Evolutionary conservation across 2,329 filamentous ascomycete species (phyloP), one percentile per base, ranked within the genome.

Genomic region (Cadophora sp.): DNA sequence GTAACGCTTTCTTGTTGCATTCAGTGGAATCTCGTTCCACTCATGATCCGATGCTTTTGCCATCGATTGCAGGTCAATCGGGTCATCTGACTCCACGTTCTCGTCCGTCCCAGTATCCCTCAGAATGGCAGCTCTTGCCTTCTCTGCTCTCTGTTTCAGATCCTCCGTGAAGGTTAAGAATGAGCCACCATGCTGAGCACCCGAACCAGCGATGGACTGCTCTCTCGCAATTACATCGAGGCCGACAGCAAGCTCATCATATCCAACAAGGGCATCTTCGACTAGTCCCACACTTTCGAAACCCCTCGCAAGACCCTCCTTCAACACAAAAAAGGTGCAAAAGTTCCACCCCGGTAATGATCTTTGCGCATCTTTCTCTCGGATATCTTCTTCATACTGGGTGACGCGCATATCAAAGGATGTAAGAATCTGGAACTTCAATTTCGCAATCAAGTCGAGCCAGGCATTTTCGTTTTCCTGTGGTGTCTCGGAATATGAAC

Each of bases 311-410:
- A 99, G 82, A 0, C 96, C 96, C 79, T 99, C 96, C 77, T 99
- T 99, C 9, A 99, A 85, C 19, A 99, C 94, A 78, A 99, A 99
- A 78, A 99, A 99, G 0, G 96, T 99, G 80, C 96, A 98, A 78
- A 99, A 99, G 77, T 99, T 99, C 96, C 96, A 99, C 0, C 96
- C 96, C 0, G 96, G 96, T 22, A 99, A 81, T 40, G 85, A 90
- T 58, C 95, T 87, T 78, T 98, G 94, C 0, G 91, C 87, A 74
- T 98, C 95, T 76, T 94, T 96, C 79, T 97, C 96, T 71, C 93
- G 92, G 73, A 99, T 97, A 74, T 99, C 96, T 68, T 97, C 94
- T 79, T 99, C 96, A 78, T 99, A 99, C 76, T 98, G 95, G 24
- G 88, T 89, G 1, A 99, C 96, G 9, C 96, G 89, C 73, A 90